These are phyloP conservation scores for Dryas drummondii DNA, from an alignment of 306 rosid genomes.

Conservation along the genomic window DNA sequence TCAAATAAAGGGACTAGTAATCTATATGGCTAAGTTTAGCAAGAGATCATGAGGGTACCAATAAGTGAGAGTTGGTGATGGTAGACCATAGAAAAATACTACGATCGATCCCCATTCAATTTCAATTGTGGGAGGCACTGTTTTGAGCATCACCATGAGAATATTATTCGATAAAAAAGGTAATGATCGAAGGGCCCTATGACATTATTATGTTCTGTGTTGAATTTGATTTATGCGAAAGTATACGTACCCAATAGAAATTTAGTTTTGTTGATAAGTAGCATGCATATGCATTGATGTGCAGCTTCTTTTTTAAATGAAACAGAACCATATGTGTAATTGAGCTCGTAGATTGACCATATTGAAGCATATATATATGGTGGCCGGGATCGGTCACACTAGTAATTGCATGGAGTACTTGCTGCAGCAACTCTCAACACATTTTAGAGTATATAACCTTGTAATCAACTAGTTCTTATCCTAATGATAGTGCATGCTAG, in stretches of 20 bases:
- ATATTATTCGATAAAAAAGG: not conserved
- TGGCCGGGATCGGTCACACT: too few relatives aligned
- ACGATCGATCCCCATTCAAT: not conserved
- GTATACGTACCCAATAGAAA: not conserved
- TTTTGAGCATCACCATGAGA: conserved; percentile 15
- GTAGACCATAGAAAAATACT: too few relatives aligned
- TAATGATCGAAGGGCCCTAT: conserved; percentile 3
- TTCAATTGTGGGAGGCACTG: conserved; percentile 35
- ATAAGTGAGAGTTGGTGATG: not conserved
- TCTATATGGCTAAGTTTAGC: not conserved
- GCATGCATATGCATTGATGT: conserved; percentile 4
- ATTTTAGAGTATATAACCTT: too few relatives aligned
- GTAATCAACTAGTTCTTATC: too few relatives aligned
- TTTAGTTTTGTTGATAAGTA: not conserved
- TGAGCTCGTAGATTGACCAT: not conserved
- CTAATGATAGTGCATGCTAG: too few relatives aligned
- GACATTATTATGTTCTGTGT: conserved; percentile 4
- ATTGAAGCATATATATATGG: not conserved
- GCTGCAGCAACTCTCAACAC: too few relatives aligned
- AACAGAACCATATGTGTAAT: conserved; percentile 1
- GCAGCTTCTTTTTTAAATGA: conserved; percentile 9
- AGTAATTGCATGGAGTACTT: too few relatives aligned
- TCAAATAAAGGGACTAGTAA: not conserved
- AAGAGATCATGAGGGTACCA: not conserved
- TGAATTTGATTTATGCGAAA: not conserved